A percentile compares a stretch with the other conserved stretches of the same genome.
Conservation (phyloP, 305 asterid genomes). For the Solanum hybrid region DNA sequence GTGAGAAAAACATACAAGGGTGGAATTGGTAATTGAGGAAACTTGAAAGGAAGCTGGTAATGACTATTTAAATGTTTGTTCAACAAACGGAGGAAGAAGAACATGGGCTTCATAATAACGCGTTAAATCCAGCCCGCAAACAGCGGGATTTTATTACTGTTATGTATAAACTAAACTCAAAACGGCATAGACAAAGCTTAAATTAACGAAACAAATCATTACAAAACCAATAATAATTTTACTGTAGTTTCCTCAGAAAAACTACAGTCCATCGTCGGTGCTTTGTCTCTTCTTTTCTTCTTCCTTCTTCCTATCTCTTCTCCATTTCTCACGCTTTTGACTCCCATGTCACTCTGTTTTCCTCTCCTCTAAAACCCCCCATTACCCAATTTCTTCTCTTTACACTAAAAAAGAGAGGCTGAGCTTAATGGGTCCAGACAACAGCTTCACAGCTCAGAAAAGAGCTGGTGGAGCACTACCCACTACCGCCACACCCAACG, state of each 20-base stretch:
- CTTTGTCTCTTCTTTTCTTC: neutral
- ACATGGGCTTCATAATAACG: conserved; percentile 23
- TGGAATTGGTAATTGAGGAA: neutral
- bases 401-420: neutral
- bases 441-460: conserved; percentile 31
- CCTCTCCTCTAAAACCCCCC: neutral
- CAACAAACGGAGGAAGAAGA: neutral
- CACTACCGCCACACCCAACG: conserved; percentile 11
- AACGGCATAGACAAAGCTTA: neutral
- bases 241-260: neutral
- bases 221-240: neutral
- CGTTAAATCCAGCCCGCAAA: conserved; percentile 48
- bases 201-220: conserved; percentile 4
- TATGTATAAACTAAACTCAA: neutral
- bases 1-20: neutral
- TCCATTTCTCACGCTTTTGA: neutral
- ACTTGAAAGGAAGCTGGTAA: neutral
- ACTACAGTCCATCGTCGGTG: conserved; percentile 27
- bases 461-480: conserved; percentile 11
- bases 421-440: conserved; percentile 43
- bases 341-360: neutral
- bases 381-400: neutral
- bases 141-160: conserved; percentile 25
- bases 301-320: neutral
- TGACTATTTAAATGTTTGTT: neutral